phyloP scores from a whole-genome alignment of 768 basidiomycete genomes.

The Lentinus brumalis region DNA sequence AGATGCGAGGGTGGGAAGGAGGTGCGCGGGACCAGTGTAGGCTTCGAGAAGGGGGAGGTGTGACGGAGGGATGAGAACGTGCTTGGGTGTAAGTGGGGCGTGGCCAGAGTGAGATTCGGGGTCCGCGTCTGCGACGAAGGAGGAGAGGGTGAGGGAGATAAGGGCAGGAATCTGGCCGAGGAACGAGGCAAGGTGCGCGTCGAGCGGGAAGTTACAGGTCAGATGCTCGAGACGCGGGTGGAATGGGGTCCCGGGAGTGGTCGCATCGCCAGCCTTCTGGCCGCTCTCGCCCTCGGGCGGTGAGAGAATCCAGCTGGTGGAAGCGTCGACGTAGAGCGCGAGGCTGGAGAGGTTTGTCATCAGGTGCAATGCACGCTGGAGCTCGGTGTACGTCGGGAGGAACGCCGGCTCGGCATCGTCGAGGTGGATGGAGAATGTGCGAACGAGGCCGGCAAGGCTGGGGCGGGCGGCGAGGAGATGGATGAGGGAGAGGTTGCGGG shows the following conservation, averaged over 20 bases:
- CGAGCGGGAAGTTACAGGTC: conserved; percentile 62
- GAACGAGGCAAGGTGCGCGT: conserved; percentile 59
- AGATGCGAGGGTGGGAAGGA: conserved; percentile 62
- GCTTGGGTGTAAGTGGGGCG: conserved; percentile 22
- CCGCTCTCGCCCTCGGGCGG: conserved; percentile 8
- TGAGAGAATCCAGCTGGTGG: conserved; percentile 56
- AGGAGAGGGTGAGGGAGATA: conserved; percentile 57
- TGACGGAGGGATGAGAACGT: conserved; percentile 30
- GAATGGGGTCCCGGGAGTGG: conserved; percentile 10
- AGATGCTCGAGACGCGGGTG: conserved; percentile 57
- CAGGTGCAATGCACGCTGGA: conserved; percentile 54
- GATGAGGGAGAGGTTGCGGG: conserved; percentile 51
- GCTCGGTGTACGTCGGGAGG: conserved; percentile 46
- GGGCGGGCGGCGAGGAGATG: conserved; percentile 57
- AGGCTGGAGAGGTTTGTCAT: conserved; percentile 67
- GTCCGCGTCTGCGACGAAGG: conserved; percentile 24
- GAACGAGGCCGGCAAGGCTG: conserved; percentile 61
- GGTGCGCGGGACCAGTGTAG: conserved; percentile 62
- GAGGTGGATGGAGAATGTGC: conserved; percentile 59
- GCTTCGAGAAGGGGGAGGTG: conserved; percentile 50
- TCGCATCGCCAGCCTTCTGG: conserved; percentile 8
- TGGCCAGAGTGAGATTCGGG: conserved; percentile 12
- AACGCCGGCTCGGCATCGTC: conserved; percentile 39
- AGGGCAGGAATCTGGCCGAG: conserved; percentile 57
- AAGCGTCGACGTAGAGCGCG: conserved; percentile 50